These are phyloP conservation scores for Pseudovirgaria hyperparasitica DNA, from an alignment of 2,329 filamentous ascomycete genomes.

Conservation along the genomic window DNA sequence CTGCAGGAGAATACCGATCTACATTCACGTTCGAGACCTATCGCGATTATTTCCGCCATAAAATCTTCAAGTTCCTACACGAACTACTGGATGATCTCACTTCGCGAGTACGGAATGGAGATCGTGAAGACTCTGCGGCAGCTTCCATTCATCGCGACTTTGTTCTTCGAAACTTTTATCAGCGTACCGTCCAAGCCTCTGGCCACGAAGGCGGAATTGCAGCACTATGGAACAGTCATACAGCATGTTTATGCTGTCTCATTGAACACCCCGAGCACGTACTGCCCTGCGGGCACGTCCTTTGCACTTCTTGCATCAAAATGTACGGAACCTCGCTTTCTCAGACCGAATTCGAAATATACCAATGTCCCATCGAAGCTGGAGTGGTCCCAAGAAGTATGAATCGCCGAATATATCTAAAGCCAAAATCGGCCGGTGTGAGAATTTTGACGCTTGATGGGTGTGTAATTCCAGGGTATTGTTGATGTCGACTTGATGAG, in stretches of 20 bases:
- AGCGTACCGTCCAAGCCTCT: too few species aligned
- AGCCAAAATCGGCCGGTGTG: slow-evolving; percentile 20
- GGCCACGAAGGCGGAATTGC: slow-evolving; percentile 2
- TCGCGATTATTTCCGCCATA: slow-evolving; percentile 12
- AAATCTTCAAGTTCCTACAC: slow-evolving; percentile 12
- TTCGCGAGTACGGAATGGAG: too few species aligned
- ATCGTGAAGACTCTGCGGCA: slow-evolving; percentile 8
- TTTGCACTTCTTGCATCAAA: slow-evolving; percentile 30
- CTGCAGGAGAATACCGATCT: slow-evolving; percentile 27
- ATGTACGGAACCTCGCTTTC: slow-evolving; percentile 12
- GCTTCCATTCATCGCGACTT: slow-evolving; percentile 14
- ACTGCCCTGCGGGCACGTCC: slow-evolving; percentile 33
- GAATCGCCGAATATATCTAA: slow-evolving; percentile 14
- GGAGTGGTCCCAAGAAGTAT: slow-evolving; percentile 4
- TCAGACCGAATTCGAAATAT: slow-evolving; percentile 9
- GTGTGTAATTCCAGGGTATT: slow-evolving; percentile 10
- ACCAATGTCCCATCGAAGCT: slow-evolving; percentile 22
- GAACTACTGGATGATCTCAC: slow-evolving; percentile 7
- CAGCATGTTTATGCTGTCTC: slow-evolving; percentile 35
- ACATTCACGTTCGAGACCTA: slow-evolving; percentile 18
- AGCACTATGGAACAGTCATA: slow-evolving; percentile 21
- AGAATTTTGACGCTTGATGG: slow-evolving; percentile 28
- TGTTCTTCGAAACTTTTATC: slow-evolving; percentile 18
- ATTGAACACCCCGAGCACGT: slow-evolving; percentile 30
- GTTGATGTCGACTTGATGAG: background rate